Base-by-base conservation (phyloP, 2,329 filamentous ascomycete genomes). In the Paraphoma sp. region DNA sequence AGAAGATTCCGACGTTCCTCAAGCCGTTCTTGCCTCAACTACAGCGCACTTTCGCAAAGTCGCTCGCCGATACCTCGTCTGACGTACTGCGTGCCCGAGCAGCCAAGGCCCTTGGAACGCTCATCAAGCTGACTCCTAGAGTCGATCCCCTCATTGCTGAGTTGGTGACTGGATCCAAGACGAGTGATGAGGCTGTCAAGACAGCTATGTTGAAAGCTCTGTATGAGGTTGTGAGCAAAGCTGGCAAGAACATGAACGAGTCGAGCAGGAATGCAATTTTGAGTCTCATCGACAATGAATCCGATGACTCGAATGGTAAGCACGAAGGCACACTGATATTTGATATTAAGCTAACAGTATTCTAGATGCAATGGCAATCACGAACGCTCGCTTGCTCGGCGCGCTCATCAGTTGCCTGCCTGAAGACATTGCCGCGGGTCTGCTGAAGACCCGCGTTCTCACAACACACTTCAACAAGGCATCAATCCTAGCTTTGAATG, bases 11-110 rank as follows among this genome's bases (percentile, higher is more conserved):
- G 0, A 87, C 90, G 9, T 94, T 96, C 66, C 84, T 99, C 59
- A 97, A 98, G 79, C 95, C 95, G 3, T 99, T 99, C 86, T 80
- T 99, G 73, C 95, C 95, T 9, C 95, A 99, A 74, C 84, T 99
- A 51, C 95, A 99, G 78, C 87, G 95, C 58, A 99, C 95, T 0
- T 99, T 99, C 80, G 94, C 95, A 55, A 96, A 97, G 79, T 94
- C 93, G 42, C 84, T 99, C 48, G 95, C 95, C 3, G 96, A 99
- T 77, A 88, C 93, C 0, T 91, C 93, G 0, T 98, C 94, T 75
- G 94, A 98, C 65, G 82, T 93, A 17, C 81, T 99, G 56, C 88
- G 96, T 63, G 89, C 89, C 56, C 87, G 96, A 64, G 95, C 96
- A 50, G 95, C 95, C 38, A 96, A 95, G 80, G 95, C 95, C 46